Base-by-base conservation (phyloP, 2,329 filamentous ascomycete genomes). In the Colletotrichum tamarilloi region DNA sequence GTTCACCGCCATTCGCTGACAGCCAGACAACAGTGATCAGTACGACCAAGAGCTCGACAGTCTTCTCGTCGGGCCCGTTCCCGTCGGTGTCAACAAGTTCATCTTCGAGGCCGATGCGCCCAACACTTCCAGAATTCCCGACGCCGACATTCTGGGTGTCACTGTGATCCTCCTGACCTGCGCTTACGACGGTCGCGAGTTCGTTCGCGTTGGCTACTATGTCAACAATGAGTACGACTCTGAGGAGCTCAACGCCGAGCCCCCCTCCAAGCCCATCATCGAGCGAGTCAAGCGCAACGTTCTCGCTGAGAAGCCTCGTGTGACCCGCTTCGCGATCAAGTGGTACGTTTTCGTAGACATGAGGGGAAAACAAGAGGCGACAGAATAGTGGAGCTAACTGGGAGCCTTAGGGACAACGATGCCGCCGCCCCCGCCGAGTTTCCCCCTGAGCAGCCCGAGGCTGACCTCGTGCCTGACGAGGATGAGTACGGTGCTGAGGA, bases 161-260 rank as follows among this genome's bases (percentile, higher is more conserved):
- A 99, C 97, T 4, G 97, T 99, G 79, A 95, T 99, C 78, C 92
- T 99, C 68, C 90, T 99, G 77, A 98, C 95, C 71, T 98, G 97
- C 85, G 94, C 95, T 83, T 99, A 99, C 85, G 97, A 99, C 80
- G 93, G 94, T 67, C 92, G 97, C 80, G 97, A 99, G 84, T 99
- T 99, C 79, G 95, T 99, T 52, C 95, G 97, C 77, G 96, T 99
- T 55, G 97, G 97, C 75, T 99, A 99, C 90, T 99, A 99, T 78
- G 97, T 99, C 80, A 99, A 98, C 89, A 99, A 99, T 80, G 97
- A 99, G 84, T 99, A 99, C 83, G 95, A 97, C 78, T 93, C 94
- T 30, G 95, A 97, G 79, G 94, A 97, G 82, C 89, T 99, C 75
- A 93, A 91, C 78, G 92, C 93, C 60, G 95, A 98, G 78, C 97